A percentile compares a stretch with the other conserved stretches of the same genome.
phyloP scores from a whole-genome alignment of 306 rosid species.

The Dalbergia cochinchinensis region DNA sequence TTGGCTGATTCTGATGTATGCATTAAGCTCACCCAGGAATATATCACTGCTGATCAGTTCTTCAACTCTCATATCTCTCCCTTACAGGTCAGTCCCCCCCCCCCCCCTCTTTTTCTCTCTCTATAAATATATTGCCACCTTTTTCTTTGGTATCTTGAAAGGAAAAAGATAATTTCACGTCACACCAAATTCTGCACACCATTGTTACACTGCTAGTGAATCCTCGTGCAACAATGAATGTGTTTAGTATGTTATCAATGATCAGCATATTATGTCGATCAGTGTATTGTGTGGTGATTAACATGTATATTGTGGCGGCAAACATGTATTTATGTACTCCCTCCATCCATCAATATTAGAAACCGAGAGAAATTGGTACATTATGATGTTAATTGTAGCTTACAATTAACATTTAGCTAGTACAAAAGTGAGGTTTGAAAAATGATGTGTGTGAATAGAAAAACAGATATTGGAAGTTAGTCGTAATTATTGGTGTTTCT shows the following conservation, averaged over 20 bases:
- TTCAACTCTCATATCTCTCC: conserved; percentile 69
- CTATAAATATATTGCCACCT: background rate
- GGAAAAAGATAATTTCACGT: no score
- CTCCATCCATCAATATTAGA: no score
- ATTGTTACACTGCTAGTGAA: background rate
- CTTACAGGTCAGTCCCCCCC: conserved; percentile 53
- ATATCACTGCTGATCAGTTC: conserved; percentile 65
- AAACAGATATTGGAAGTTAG: background rate
- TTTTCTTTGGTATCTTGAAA: background rate
- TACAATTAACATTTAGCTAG: no score
- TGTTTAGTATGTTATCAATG: background rate
- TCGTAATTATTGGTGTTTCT: background rate
- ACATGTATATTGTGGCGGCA: no score
- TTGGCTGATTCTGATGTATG: conserved; percentile 73
- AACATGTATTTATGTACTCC: no score
- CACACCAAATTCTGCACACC: background rate
- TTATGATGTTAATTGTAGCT: no score
- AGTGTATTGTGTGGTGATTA: background rate
- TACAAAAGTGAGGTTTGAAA: no score
- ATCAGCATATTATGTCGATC: background rate
- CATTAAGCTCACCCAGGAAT: conserved; percentile 54
- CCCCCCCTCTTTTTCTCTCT: no score
- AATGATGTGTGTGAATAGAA: background rate
- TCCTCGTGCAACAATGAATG: no score
- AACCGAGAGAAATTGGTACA: no score